Conservation (phyloP, 1,139 yeast species). For the Candida buenavistaensis region DNA sequence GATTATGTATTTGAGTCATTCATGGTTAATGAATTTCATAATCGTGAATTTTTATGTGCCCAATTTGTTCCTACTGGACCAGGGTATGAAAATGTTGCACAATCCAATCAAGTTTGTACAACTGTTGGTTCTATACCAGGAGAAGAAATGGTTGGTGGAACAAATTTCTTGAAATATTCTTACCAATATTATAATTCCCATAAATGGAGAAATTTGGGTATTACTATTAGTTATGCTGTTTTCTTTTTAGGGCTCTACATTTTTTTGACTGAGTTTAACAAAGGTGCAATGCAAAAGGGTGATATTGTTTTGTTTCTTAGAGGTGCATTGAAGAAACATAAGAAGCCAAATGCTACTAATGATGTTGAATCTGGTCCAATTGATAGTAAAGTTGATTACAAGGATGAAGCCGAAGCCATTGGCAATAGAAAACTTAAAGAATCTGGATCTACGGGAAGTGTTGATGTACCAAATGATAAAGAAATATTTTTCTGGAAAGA, state of each 20-base stretch:
- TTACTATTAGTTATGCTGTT: conserved; percentile 54
- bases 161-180: conserved; percentile 47
- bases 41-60: conserved; percentile 49
- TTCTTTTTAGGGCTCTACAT: conserved; percentile 61
- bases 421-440: conserved; percentile 12
- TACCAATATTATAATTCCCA: conserved; percentile 56
- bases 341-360: conserved; percentile 14
- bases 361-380: conserved; percentile 12
- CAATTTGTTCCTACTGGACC: conserved; percentile 49
- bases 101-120: conserved; percentile 51
- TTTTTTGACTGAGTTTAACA: conserved; percentile 61
- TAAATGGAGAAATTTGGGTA: conserved; percentile 86
- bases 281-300: conserved; percentile 83
- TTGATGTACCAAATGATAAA: conserved; percentile 13
- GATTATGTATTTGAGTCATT: conserved; percentile 56
- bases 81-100: conserved; percentile 39
- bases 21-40: conserved; percentile 54
- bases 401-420: conserved; percentile 9
- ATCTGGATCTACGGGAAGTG: conserved; percentile 1
- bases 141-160: conserved; percentile 52
- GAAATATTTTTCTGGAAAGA: conserved; percentile 80
- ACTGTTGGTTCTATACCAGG: conserved; percentile 70
- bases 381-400: conserved; percentile 14
- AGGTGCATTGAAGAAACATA: conserved; percentile 53
- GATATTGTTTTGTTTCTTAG: conserved; percentile 70